Conservation (phyloP, 768 basidiomycete species). For the Termitomyces titanicus region DNA sequence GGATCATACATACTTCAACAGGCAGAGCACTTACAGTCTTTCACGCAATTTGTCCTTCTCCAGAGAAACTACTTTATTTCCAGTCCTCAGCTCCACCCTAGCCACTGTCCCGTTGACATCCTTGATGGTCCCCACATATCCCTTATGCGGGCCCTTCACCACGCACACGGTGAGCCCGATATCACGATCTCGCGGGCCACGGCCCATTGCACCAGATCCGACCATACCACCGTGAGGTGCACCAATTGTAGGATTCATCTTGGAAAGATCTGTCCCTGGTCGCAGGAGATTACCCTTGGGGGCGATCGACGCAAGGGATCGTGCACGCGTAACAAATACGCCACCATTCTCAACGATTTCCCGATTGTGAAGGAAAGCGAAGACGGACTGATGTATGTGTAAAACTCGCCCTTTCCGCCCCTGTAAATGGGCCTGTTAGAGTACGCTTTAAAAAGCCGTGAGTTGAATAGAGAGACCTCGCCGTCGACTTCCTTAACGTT, state of each 20-base stretch:
- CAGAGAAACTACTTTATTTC: constrained; percentile 84
- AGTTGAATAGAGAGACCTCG: constrained; percentile 52
- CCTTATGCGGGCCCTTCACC: constrained; percentile 86
- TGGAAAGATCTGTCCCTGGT: constrained; percentile 71
- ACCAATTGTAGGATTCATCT: constrained; percentile 84
- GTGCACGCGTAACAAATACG: constrained; percentile 88
- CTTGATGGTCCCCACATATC: constrained; percentile 88
- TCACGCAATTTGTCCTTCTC: constrained; percentile 76
- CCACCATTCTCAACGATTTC: constrained; percentile 90
- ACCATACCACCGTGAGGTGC: constrained; percentile 71
- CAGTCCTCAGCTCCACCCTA: constrained; percentile 87
- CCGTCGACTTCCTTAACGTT: constrained; percentile 91
- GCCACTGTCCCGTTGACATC: constrained; percentile 87
- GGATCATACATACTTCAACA: neutral
- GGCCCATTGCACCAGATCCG: constrained; percentile 71
- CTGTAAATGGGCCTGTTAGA: constrained; percentile 31
- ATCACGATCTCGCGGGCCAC: constrained; percentile 78
- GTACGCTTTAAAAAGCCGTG: neutral
- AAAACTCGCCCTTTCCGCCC: constrained; percentile 85
- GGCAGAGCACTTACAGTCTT: constrained; percentile 52
- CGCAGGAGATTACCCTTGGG: constrained; percentile 78
- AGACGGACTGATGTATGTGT: constrained; percentile 92
- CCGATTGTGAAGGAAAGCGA: constrained; percentile 91
- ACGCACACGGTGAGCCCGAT: constrained; percentile 79
- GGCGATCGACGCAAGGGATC: constrained; percentile 77